phyloP scores from a whole-genome alignment of 108 stramenopile genomes.

The Mediolabrus comicus region DNA sequence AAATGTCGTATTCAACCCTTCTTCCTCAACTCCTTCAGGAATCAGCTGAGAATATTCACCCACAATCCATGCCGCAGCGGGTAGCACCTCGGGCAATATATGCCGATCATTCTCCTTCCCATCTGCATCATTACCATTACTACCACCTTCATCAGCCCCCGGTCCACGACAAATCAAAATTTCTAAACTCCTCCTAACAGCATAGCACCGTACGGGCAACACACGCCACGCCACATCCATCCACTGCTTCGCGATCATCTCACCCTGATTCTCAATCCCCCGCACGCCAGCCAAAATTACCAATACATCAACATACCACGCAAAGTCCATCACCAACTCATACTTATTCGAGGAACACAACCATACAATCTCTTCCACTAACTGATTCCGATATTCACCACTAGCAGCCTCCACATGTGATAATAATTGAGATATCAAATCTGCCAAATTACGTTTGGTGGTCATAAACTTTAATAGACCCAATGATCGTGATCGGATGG shows the following conservation, averaged over 20 bases:
- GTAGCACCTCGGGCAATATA: constrained; percentile 76
- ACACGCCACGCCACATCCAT: constrained; percentile 95
- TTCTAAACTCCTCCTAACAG: constrained; percentile 79
- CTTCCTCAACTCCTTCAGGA: constrained; percentile 62
- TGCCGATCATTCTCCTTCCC: constrained; percentile 35
- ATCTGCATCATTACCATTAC: constrained; percentile 5
- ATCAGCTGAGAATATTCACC: constrained; percentile 91
- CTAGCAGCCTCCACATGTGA: constrained; percentile 89
- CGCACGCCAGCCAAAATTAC: constrained; percentile 83
- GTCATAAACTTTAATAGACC: constrained; percentile 95
- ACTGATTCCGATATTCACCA: constrained; percentile 91
- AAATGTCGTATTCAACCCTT: constrained; percentile 49
- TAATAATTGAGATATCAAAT: constrained; percentile 91
- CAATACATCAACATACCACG: constrained; percentile 94
- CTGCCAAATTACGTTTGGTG: constrained; percentile 89
- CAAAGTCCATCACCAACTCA: constrained; percentile 86
- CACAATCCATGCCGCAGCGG: constrained; percentile 93
- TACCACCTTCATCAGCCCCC: constrained; percentile 31
- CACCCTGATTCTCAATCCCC: constrained; percentile 71
- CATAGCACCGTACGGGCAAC: constrained; percentile 89
- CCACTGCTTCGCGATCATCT: constrained; percentile 88
- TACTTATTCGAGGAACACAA: constrained; percentile 96
- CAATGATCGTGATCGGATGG: constrained; percentile 94
- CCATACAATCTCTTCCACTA: constrained; percentile 91
- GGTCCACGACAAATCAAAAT: constrained; percentile 53